Evolutionary conservation across 1,284 basidiomycete species (phyloP).

Genomic region (Athelia psychrophila): DNA sequence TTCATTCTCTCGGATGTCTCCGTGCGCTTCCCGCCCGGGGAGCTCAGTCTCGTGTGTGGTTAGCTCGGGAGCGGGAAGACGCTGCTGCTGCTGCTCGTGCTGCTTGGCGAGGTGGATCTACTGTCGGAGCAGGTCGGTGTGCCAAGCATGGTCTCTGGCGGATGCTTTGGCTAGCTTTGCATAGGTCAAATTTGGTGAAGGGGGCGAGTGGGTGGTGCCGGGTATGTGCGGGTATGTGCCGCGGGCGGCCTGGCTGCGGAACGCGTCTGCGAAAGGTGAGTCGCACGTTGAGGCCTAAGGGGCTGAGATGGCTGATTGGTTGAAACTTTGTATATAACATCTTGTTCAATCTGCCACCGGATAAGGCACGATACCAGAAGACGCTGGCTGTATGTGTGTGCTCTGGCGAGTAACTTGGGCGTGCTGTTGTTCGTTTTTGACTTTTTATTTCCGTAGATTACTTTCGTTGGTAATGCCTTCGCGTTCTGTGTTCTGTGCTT

Average conservation of each 20-base stretch:
- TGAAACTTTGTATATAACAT: conserved; percentile 72
- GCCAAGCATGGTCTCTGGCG: conserved; percentile 88
- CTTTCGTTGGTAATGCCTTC: neutral
- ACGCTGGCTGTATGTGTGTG: conserved; percentile 51
- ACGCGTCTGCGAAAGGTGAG: conserved; percentile 84
- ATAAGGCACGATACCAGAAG: conserved; percentile 74
- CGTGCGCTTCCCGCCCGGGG: conserved; percentile 74
- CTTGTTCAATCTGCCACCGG: conserved; percentile 82
- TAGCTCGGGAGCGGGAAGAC: conserved; percentile 84
- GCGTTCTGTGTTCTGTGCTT: neutral
- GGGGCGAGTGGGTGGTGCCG: conserved; percentile 73
- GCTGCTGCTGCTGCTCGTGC: conserved; percentile 72
- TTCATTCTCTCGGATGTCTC: conserved; percentile 81
- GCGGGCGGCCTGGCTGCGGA: conserved; percentile 86
- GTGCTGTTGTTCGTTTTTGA: no score
- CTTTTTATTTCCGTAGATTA: neutral
- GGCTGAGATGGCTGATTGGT: no score
- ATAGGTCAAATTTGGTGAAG: conserved; percentile 23
- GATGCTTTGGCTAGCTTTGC: conserved; percentile 68
- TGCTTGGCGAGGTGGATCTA: conserved; percentile 89
- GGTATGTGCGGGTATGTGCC: conserved; percentile 90
- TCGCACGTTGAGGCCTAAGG: neutral
- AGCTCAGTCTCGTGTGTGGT: conserved; percentile 82
- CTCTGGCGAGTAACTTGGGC: no score
- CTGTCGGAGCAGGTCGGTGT: conserved; percentile 74